Base-by-base conservation (phyloP, 352 stramenopile genomes). In the Globisporangium acanthophoron region DNA sequence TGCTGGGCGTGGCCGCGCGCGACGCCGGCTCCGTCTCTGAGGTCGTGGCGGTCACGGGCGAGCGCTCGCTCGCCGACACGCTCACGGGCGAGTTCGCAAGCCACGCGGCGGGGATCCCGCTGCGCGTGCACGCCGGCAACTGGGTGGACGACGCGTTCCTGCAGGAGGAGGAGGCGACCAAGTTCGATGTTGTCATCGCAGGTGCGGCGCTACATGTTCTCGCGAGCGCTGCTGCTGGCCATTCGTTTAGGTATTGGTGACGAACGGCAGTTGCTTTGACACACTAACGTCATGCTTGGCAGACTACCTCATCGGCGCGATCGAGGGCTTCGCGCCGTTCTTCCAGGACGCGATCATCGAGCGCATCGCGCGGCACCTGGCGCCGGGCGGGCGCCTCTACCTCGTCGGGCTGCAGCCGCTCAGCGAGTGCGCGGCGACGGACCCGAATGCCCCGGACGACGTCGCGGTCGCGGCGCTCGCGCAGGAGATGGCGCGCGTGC, bases 251-350 rank as follows among this genome's bases (percentile, higher is more conserved):
- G 3, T 54, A 3, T 44, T 27, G 13, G 13, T n/a, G 15, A 46
- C 40, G n/a, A 20, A 21, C 15, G 13, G 9, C 16, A 21, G 43
- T 24, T 16, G 20, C 5, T 6, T 16, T 7, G 8, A 5, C 0
- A 5, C 6, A 48, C 21, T 40, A 40, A 1, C 15, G 52, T 13
- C 43, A 3, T 15, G 8, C 51, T 31, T 39, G 16, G 12, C 29
- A 80, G 92, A 98, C 67, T 98, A 98, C 67, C 71, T 98, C 4
- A 76, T 98, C 27, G 92, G 92, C 49, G 89, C 92, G 12, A 92
- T 98, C 55, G 92, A 97, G 62, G 92, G 90, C 20, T 97, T 97
- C 67, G 82, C 77, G 37, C 90, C 92, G 0, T 98, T 96, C 66
- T 92, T 84, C 60, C 56, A 73, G 70, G 76, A 87, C 56, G 66